Percentiles rank a stretch among this genome's conserved stretches.
Conservation (phyloP, 176 grass and related monocot species). For the Avena sativa region DNA sequence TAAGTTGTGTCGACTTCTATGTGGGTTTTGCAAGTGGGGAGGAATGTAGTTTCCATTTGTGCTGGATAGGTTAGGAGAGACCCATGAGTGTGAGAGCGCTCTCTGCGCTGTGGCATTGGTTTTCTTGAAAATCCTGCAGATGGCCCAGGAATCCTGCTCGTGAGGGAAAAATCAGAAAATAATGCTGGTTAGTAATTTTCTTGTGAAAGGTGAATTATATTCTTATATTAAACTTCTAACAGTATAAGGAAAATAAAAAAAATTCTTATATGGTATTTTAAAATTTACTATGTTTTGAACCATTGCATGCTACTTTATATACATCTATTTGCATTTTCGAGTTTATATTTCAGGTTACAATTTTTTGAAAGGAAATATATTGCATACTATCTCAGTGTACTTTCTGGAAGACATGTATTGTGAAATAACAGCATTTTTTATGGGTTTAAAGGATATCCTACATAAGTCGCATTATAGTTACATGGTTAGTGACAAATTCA, state of each 20-base stretch:
- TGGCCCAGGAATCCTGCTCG: slow-evolving; percentile 94
- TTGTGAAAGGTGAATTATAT: background rate
- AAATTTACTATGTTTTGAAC: slow-evolving; percentile 10
- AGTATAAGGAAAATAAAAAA: slow-evolving; percentile 10
- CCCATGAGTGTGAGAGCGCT: slow-evolving; percentile 79
- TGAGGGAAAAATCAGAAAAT: background rate
- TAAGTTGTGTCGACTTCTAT: slow-evolving; percentile 45
- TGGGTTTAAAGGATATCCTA: background rate
- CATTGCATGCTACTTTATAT: background rate
- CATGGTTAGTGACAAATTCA: background rate
- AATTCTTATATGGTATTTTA: background rate
- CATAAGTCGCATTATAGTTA: slow-evolving; percentile 22
- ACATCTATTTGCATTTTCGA: slow-evolving; percentile 8
- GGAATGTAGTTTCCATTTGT: slow-evolving; percentile 50
- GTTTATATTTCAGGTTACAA: slow-evolving; percentile 16
- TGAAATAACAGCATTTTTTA: background rate
- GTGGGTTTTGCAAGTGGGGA: slow-evolving; percentile 40
- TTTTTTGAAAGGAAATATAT: background rate
- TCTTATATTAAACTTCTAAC: background rate
- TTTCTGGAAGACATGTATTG: background rate
- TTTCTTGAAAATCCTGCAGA: slow-evolving; percentile 99
- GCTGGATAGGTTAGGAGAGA: slow-evolving; percentile 57
- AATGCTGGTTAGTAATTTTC: slow-evolving; percentile 12
- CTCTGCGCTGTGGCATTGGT: slow-evolving; percentile 81
- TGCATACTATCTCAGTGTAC: slow-evolving; percentile 19